Conservation (phyloP, 2,329 filamentous ascomycete species). For the Decorospora gaudefroyi region DNA sequence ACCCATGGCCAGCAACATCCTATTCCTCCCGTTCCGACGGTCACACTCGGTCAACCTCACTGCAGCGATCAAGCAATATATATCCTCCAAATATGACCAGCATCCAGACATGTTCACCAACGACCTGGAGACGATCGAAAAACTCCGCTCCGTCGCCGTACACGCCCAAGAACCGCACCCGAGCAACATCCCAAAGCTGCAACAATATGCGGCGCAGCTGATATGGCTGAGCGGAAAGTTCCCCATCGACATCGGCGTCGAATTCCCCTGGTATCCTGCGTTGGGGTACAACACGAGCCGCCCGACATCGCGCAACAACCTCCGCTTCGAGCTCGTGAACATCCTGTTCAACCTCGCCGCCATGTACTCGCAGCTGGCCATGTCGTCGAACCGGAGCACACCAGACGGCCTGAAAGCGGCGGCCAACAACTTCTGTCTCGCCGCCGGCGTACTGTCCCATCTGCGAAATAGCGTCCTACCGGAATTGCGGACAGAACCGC, state of each 20-base stretch:
- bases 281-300: constrained; percentile 85
- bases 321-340: constrained; percentile 85
- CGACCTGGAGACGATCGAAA: constrained; percentile 85
- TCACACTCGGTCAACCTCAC: constrained; percentile 79
- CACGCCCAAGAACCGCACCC: constrained; percentile 85
- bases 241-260: constrained; percentile 91
- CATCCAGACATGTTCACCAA: constrained; percentile 95
- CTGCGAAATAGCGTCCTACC: constrained; percentile 77
- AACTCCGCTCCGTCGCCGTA: constrained; percentile 80
- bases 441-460: constrained; percentile 81
- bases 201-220: constrained; percentile 88
- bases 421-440: constrained; percentile 85
- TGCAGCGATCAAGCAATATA: constrained; percentile 87
- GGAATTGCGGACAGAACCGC: constrained; percentile 79
- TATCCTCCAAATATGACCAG: constrained; percentile 97
- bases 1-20: constrained; percentile 59
- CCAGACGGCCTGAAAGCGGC: constrained; percentile 84
- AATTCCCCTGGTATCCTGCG: constrained; percentile 95
- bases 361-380: constrained; percentile 89
- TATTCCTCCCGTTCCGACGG: constrained; percentile 85
- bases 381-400: constrained; percentile 74
- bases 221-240: constrained; percentile 95
- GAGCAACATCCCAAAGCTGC: constrained; percentile 85
- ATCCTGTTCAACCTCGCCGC: constrained; percentile 91
- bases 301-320: constrained; percentile 68